Percentiles rank a stretch among this genome's conserved stretches.
phyloP scores from a whole-genome alignment of 2,329 filamentous ascomycete species.

The Sporothrix humicola region DNA sequence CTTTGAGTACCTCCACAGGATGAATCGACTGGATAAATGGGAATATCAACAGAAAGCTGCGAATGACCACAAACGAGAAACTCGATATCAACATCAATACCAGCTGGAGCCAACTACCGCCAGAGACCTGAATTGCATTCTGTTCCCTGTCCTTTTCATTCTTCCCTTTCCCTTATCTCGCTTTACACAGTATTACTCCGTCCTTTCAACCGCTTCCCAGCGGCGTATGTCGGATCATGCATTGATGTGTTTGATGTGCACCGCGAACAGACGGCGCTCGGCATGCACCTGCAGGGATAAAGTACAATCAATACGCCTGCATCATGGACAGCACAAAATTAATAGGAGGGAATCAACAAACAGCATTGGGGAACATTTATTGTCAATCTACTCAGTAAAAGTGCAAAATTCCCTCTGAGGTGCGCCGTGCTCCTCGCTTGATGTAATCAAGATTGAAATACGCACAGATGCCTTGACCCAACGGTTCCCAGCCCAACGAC shows the following conservation, averaged over 20 bases:
- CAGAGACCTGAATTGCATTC: background rate
- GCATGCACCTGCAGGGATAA: background rate
- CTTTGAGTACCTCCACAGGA: background rate
- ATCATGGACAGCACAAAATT: too few species aligned
- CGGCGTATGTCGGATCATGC: conserved; percentile 20
- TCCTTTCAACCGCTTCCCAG: background rate
- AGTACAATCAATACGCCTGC: background rate
- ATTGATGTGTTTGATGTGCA: conserved; percentile 31
- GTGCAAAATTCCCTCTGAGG: too few species aligned
- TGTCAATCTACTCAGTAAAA: background rate
- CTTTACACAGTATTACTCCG: background rate
- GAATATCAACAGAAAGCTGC: background rate
- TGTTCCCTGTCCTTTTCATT: background rate
- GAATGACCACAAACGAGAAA: background rate
- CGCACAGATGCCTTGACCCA: background rate
- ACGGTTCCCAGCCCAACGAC: background rate
- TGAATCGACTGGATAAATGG: background rate
- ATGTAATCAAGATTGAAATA: background rate
- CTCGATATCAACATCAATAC: background rate
- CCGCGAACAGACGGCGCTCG: conserved; percentile 8
- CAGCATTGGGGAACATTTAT: background rate
- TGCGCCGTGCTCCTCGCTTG: background rate
- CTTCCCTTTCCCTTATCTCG: background rate
- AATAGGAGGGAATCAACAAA: background rate
- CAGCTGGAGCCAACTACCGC: background rate